Evolutionary conservation across 2,329 filamentous ascomycete species (phyloP).

Genomic region (Fusarium sp.): DNA sequence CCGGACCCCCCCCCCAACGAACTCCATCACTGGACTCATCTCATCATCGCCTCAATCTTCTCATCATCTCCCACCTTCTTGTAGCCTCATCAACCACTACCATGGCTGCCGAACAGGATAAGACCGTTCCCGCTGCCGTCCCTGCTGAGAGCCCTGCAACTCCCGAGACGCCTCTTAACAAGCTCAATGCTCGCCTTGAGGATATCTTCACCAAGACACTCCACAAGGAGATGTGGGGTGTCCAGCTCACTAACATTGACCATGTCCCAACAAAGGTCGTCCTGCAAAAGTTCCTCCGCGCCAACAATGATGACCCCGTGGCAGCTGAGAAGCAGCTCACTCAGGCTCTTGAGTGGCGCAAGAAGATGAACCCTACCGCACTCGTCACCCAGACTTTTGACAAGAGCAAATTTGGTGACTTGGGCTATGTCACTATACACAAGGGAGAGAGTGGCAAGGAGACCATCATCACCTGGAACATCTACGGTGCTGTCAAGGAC

Average conservation of each 20-base stretch:
- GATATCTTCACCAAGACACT: conserved; percentile 63
- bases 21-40: not conserved
- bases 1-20: not conserved
- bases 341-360: conserved; percentile 84
- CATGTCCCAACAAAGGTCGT: conserved; percentile 83
- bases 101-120: conserved; percentile 45
- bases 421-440: conserved; percentile 85
- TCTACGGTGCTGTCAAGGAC: conserved; percentile 88
- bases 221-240: conserved; percentile 87
- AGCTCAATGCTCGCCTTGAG: conserved; percentile 66
- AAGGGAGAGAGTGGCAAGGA: conserved; percentile 63
- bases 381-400: conserved; percentile 71
- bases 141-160: conserved; percentile 18
- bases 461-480: conserved; percentile 84
- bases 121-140: conserved; percentile 21
- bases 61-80: not conserved
- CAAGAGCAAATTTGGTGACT: conserved; percentile 73
- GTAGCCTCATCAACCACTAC: not conserved
- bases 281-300: conserved; percentile 91
- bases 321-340: conserved; percentile 81
- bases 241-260: conserved; percentile 65
- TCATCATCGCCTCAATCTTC: not conserved
- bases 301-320: conserved; percentile 78
- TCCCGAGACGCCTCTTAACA: conserved; percentile 53
- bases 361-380: conserved; percentile 74